A percentile compares a stretch with the other conserved stretches of the same genome.
Evolutionary conservation across 495 filamentous ascomycete genomes (phyloP).

Genomic region (Penicillium coprophilum): DNA sequence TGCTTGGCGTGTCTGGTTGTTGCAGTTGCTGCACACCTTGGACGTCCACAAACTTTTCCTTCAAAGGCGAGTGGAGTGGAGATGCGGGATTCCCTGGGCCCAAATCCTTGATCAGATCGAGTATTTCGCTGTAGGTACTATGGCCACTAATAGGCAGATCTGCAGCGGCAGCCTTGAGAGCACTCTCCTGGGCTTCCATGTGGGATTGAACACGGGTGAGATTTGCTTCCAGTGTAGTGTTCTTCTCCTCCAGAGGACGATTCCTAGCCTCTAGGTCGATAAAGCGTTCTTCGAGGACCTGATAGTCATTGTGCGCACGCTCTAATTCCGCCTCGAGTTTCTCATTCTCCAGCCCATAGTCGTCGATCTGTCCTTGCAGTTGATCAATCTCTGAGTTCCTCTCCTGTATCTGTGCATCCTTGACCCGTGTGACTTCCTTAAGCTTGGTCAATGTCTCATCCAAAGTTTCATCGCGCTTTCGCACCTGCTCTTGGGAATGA

Average conservation of each 20-base stretch:
- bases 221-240: conserved; percentile 44
- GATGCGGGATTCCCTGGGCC: conserved; percentile 24
- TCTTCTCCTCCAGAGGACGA: conserved; percentile 44
- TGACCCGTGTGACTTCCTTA: conserved; percentile 36
- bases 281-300: conserved; percentile 39
- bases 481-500: conserved; percentile 39
- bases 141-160: conserved; percentile 38
- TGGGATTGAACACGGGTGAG: conserved; percentile 44
- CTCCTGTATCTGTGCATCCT: conserved; percentile 39
- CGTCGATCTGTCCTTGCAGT: conserved; percentile 43
- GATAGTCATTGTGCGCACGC: conserved; percentile 34
- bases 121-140: conserved; percentile 45
- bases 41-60: conserved; percentile 23
- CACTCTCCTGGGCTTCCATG: conserved; percentile 44
- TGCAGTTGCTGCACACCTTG: conserved; percentile 27
- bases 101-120: conserved; percentile 44
- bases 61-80: conserved; percentile 16
- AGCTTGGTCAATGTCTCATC: conserved; percentile 41
- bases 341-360: conserved; percentile 36
- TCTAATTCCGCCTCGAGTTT: conserved; percentile 41
- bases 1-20: conserved; percentile 18
- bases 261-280: conserved; percentile 39
- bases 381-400: conserved; percentile 43
- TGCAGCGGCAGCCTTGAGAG: conserved; percentile 43
- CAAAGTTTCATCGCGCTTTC: conserved; percentile 38